Base-by-base conservation (phyloP, 768 basidiomycete species). In the Collybia mongolica region DNA sequence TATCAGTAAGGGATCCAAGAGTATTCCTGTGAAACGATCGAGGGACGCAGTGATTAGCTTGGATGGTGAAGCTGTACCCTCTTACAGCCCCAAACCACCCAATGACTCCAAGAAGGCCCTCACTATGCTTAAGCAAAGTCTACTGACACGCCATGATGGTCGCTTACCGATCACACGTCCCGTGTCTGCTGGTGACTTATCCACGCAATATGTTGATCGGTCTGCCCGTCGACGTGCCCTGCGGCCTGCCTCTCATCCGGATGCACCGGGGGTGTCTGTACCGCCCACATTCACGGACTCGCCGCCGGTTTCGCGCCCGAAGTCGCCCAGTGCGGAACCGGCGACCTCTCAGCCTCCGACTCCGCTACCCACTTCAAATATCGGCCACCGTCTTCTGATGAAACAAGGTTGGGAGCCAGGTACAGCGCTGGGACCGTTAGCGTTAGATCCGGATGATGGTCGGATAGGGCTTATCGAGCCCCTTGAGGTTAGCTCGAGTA, bases 361-460 rank as follows among this genome's bases (percentile, higher is more conserved):
- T 5, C 82, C 86, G 0, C 59, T 90, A 18, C 61, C 80, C 2
- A 60, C 74, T 2, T 70, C 73, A 15, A 91, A 89, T 58, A 69
- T 90, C 46, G 90, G 89, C 0, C 82, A 87, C 58, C 75, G 72
- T 32, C 69, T 92, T 24, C 71, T 91, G 0, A 69, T 83, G 63
- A 86, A 83, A 61, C 87, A 88, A 64, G 89, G 89, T 1, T 92
- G 90, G 90, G 69, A 73, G 15, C 88, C 86, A 7, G 90, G 88
- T 1, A 73, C 74, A 19, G 70, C 76, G 2, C 73, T 87, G 15
- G 82, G 82, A 2, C 53, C 60, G 12, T 46, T 63, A 6, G 53
- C 56, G 15, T 32, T 14, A 32, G 62, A 60, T 15, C 20, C 54
- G 9, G 62, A 64, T 9, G 72, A 72, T 24, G 72, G 64, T 26